Conservation (phyloP, 1,284 basidiomycete species). For the Irpex sp. region DNA sequence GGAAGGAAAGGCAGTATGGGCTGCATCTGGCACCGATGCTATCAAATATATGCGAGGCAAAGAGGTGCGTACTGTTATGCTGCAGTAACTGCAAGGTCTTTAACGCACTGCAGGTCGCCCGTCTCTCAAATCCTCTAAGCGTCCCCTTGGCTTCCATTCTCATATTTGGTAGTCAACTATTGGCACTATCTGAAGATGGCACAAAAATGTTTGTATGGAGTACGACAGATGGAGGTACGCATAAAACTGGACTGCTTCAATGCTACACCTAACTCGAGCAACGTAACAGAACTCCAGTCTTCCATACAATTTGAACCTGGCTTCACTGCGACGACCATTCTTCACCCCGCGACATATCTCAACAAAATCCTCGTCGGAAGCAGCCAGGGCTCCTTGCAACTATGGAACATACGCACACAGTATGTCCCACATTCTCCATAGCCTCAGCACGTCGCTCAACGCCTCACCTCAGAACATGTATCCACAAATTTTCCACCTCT, state of each 20-base stretch:
- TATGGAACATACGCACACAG: constrained; percentile 94
- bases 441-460: constrained; percentile 6
- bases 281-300: constrained; percentile 47
- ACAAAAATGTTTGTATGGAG: constrained; percentile 83
- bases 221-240: constrained; percentile 53
- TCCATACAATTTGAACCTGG: constrained; percentile 72
- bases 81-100: constrained; percentile 3
- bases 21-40: constrained; percentile 64
- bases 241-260: neutral
- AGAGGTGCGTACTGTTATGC: constrained; percentile 49
- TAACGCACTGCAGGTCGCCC: constrained; percentile 35
- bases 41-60: constrained; percentile 87
- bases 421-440: constrained; percentile 34
- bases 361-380: constrained; percentile 94
- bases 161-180: constrained; percentile 78
- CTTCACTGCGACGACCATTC: constrained; percentile 80
- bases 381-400: constrained; percentile 76
- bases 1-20: constrained; percentile 87
- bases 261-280: neutral
- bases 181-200: constrained; percentile 82
- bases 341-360: constrained; percentile 96
- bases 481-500: constrained; percentile 57
- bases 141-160: constrained; percentile 58
- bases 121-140: constrained; percentile 61
- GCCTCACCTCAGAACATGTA: constrained; percentile 46